phyloP scores from a whole-genome alignment of 371 early-diverging fungal genomes.

The Massospora cicadina region DNA sequence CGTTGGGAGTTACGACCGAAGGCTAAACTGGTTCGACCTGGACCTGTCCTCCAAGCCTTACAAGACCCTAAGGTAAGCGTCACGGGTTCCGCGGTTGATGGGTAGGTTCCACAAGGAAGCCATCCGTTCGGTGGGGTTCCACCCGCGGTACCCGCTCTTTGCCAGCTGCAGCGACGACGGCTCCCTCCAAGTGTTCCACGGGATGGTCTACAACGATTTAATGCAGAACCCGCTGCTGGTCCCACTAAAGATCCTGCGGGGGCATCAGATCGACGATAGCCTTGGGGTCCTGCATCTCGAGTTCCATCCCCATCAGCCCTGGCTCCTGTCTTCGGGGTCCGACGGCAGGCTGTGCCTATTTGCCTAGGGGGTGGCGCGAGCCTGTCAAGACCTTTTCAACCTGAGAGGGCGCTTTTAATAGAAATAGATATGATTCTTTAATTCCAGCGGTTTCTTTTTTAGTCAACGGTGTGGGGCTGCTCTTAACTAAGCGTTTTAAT shows the following conservation, averaged over 20 bases:
- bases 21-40: constrained; percentile 90
- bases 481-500: too few species aligned
- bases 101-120: constrained; percentile 68
- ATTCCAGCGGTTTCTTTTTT: too few species aligned
- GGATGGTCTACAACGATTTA: constrained; percentile 87
- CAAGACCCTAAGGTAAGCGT: constrained; percentile 52
- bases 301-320: constrained; percentile 94
- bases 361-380: constrained; percentile 37
- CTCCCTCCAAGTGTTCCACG: constrained; percentile 84
- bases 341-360: constrained; percentile 60
- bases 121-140: constrained; percentile 72
- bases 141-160: constrained; percentile 81
- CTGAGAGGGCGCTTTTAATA: too few species aligned
- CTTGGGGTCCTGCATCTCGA: constrained; percentile 57
- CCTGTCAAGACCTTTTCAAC: too few species aligned
- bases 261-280: constrained; percentile 49
- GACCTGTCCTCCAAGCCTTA: constrained; percentile 83
- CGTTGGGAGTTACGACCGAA: constrained; percentile 85
- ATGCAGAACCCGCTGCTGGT: constrained; percentile 91
- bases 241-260: constrained; percentile 85
- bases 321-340: constrained; percentile 74
- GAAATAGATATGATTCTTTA: too few species aligned
- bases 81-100: not conserved
- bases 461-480: too few species aligned
- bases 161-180: constrained; percentile 89